Base-by-base conservation (phyloP, 2,329 filamentous ascomycete genomes). In the Fusarium robinianum region DNA sequence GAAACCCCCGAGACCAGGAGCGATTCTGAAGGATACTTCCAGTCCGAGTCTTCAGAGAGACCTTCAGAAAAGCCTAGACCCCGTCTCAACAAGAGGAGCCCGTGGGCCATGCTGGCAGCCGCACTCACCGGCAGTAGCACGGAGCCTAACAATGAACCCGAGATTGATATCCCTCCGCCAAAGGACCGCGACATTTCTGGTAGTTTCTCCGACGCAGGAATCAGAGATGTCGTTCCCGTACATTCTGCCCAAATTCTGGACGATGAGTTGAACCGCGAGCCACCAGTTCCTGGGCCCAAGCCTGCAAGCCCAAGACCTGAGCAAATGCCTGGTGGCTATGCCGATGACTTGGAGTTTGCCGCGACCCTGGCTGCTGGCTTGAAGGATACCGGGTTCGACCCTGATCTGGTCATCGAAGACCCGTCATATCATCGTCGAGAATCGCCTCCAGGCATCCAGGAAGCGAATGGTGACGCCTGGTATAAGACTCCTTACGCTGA, bases 341-440 rank as follows among this genome's bases (percentile, higher is more conserved):
- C 72, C 2, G 78, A 84, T 43, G 86, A 89, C 55, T 68, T 85
- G 7, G 82, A 83, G 37, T 89, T 90, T 54, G 81, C 83, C 6
- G 86, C 85, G 18, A 81, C 79, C 3, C 68, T 89, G 32, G 84
- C 85, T 44, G 87, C 85, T 33, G 84, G 83, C 2, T 72, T 88
- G 34, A 71, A 84, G 60, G 78, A 82, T n/a, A 79, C 82, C 31
- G 86, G 86, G 0, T 89, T 90, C 51, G 78, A 88, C 58, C 80
- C 84, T 5, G 78, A 85, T 26, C 81, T 89, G 44, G 81, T 89
- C 31, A 84, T 86, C 23, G 73, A 87, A 31, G 77, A 89, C 55
- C 79, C 81, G 0, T 71, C 66, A 2, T 89, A 83, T 58, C 80
- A 80, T 52, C 76, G 74, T 36, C 81, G 85, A 18, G 77, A 81